Evolutionary conservation across 164 flowering plant genomes (phyloP), one percentile per base, ranked within the genome.

Genomic region (Stephania japonica): DNA sequence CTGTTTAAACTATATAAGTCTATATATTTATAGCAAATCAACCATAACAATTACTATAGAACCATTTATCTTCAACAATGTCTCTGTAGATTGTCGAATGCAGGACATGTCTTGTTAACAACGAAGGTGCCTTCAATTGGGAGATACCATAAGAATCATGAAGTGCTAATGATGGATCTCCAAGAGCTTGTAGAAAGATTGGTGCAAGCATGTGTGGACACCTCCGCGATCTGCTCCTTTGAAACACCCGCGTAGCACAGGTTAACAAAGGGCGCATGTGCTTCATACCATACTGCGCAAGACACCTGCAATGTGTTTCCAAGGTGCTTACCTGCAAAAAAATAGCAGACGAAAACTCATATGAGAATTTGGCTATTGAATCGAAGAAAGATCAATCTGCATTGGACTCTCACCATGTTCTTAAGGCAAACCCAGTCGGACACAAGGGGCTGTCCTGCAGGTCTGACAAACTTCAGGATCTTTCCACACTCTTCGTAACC

Each of bases 401-500:
- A 56, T 56, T 16, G 62, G 24, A 6, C n/a, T 24, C 23, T 79
- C 87, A 94, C 99, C 94, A 87, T 76, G 9, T 84, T 80, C 82
- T 87, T 92, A 24, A 94, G 91, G 84, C 99, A 92, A 24, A 69
- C 76, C 98, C 98, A 93, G 83, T 91, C 87, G 81, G 91, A 94
- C 38, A 90, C 94, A 32, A 93, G 86, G 56, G 93, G 93, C 32
- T 82, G 83, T 7, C 96, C 96, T 4, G 89, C 81, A n/a, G 94
- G 84, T 9, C 91, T 89, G 50, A 91, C 86, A 65, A 83, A 62
- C 43, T 80, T 75, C 72, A 90, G 77, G 62, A 89, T 84, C 78
- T 84, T 85, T 5, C 87, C 75, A 43, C 88, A 90, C 66, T 83
- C 83, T 72, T 81, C 81, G 65, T 86, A 82, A 71, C 96, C 97